Conservation (phyloP, 2,329 filamentous ascomycete species). For the Didymella lethalis region DNA sequence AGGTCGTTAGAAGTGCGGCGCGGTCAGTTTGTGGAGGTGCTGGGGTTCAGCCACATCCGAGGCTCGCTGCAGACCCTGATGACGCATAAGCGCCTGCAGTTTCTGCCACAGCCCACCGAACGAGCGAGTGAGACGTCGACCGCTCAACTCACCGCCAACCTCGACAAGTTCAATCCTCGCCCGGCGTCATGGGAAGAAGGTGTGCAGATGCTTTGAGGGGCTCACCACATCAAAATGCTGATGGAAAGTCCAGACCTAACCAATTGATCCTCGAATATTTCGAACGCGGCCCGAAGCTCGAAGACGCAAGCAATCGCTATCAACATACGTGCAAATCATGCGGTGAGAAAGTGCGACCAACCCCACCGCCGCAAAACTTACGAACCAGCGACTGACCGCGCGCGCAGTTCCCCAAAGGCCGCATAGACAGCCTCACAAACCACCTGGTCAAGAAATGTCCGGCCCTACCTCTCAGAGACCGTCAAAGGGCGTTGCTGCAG, state of each 20-base stretch:
- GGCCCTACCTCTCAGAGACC: slow-evolving; percentile 75
- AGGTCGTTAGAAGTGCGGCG: not conserved
- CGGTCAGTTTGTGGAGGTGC: not conserved
- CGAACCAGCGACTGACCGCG: slow-evolving; percentile 32
- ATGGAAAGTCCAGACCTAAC: slow-evolving; percentile 67
- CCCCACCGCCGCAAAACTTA: slow-evolving; percentile 27
- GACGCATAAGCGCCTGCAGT: not conserved
- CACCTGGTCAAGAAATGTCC: slow-evolving; percentile 90
- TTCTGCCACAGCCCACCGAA: not conserved
- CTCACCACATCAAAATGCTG: slow-evolving; percentile 1
- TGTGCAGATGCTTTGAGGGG: not conserved
- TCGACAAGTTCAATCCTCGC: not conserved
- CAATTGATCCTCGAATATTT: slow-evolving; percentile 88
- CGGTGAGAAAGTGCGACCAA: slow-evolving; percentile 68
- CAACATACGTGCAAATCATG: slow-evolving; percentile 89
- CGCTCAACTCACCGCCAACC: slow-evolving; percentile 23
- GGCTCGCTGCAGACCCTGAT: slow-evolving; percentile 7
- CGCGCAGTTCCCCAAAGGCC: slow-evolving; percentile 78
- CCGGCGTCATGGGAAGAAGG: not conserved
- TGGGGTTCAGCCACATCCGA: not conserved
- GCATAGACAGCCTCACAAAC: slow-evolving; percentile 80
- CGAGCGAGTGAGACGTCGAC: slow-evolving; percentile 5
- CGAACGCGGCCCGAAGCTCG: slow-evolving; percentile 82
- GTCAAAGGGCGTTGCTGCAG: slow-evolving; percentile 76
- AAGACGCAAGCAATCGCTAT: slow-evolving; percentile 90